These are phyloP conservation scores for Dorcoceras hygrometricum DNA, from an alignment of 257 asterid genomes.

Conservation along the genomic window DNA sequence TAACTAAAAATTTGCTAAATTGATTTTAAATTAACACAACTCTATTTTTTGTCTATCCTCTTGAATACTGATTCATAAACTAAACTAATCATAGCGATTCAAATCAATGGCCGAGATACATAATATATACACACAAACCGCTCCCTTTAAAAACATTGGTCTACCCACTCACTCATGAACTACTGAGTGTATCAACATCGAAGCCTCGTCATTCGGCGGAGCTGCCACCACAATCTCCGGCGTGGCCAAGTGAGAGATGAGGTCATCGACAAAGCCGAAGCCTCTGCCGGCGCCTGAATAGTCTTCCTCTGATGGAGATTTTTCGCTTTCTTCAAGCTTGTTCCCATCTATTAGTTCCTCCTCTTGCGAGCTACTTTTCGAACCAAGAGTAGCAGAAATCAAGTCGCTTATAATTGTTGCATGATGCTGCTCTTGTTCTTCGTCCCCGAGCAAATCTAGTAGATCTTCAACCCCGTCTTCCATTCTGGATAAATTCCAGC, in stretches of 20 bases:
- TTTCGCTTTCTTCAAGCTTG: conserved; percentile 6
- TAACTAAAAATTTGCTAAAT: no score
- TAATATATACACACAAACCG: no score
- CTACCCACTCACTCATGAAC: conserved; percentile 56
- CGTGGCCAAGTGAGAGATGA: conserved; percentile 46
- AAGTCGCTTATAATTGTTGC: conserved; percentile 31
- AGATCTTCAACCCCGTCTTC: neutral
- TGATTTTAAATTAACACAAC: no score
- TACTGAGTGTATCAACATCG: conserved; percentile 64
- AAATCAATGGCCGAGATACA: no score
- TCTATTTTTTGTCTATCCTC: no score
- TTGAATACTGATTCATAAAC: no score
- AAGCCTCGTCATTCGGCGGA: conserved; percentile 68
- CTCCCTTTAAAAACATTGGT: no score
- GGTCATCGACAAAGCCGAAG: conserved; percentile 37
- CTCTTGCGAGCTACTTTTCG: conserved; percentile 18
- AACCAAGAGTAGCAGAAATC: conserved; percentile 37
- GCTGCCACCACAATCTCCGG: conserved; percentile 32
- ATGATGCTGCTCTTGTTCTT: conserved; percentile 22
- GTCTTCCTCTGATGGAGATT: neutral
- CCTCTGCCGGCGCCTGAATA: conserved; percentile 21
- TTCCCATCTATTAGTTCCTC: conserved; percentile 2
- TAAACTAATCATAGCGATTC: no score
- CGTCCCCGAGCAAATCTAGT: neutral
- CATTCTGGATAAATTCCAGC: neutral